Percentiles rank a stretch among this genome's conserved stretches.
These are phyloP conservation scores for Tetradesmus obliquus DNA, from an alignment of 139 green algal species.

Conservation along the genomic window DNA sequence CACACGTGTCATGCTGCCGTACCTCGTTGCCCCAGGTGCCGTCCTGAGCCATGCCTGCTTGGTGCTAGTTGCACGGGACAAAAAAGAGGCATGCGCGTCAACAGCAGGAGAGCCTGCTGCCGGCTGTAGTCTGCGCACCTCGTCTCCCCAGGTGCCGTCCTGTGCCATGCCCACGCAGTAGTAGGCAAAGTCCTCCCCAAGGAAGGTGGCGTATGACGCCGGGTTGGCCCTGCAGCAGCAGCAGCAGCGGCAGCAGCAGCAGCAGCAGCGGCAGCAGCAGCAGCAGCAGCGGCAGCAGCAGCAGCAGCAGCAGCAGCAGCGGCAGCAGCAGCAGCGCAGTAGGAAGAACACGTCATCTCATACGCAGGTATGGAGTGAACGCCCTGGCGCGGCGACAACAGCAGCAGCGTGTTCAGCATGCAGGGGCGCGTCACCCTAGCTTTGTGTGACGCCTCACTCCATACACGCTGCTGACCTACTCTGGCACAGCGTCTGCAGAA, in stretches of 20 bases:
- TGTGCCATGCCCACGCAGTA: conserved; percentile 54
- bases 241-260: neutral
- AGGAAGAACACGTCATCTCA: neutral
- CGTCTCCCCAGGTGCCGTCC: conserved; percentile 50
- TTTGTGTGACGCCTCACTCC: no score
- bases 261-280: neutral
- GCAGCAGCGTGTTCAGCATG: neutral
- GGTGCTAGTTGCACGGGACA: no score
- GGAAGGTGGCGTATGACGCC: conserved; percentile 51
- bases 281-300: neutral
- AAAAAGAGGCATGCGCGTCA: no score
- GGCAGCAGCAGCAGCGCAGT: neutral
- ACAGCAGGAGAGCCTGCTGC: neutral
- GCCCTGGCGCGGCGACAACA: no score
- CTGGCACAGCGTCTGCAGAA: no score
- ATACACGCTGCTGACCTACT: no score
- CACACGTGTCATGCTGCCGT: neutral
- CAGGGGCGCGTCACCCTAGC: no score
- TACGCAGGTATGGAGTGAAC: no score
- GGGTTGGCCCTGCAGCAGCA: conserved; percentile 25
- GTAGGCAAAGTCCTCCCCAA: conserved; percentile 56
- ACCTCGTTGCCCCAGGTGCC: conserved; percentile 56
- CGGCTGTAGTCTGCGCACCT: conserved; percentile 30
- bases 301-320: neutral
- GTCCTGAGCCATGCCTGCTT: conserved; percentile 39